A percentile compares a stretch with the other conserved stretches of the same genome.
phyloP scores from a whole-genome alignment of 23 red algal genomes.

The Chondrus crispus region DNA sequence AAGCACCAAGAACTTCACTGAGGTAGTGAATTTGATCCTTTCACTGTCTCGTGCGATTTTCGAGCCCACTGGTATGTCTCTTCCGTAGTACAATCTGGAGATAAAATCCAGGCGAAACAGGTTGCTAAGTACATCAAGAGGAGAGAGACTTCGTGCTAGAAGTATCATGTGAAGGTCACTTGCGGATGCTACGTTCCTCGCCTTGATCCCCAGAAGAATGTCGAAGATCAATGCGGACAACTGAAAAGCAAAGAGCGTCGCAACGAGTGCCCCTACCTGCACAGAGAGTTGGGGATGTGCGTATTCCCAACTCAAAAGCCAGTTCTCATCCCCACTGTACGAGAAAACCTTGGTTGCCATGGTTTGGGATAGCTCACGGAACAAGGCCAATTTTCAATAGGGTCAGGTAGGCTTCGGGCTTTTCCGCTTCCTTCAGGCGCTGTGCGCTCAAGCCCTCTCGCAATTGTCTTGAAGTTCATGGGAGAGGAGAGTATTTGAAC shows the following conservation, averaged over 20 bases:
- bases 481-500: too few relatives aligned
- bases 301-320: too few relatives aligned
- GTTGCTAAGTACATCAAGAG: background rate
- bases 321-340: too few relatives aligned
- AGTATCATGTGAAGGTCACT: background rate
- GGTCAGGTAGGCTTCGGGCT: too few relatives aligned
- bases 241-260: conserved; percentile 16
- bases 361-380: too few relatives aligned
- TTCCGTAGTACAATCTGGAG: conserved; percentile 5
- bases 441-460: too few relatives aligned
- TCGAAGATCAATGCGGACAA: conserved; percentile 1
- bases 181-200: background rate
- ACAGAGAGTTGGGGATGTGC: too few relatives aligned
- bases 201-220: background rate
- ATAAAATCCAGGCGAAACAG: conserved; percentile 2
- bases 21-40: background rate
- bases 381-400: too few relatives aligned
- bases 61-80: conserved; percentile 1
- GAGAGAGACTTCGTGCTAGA: conserved; percentile 2
- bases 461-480: too few relatives aligned
- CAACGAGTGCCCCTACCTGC: conserved; percentile 14
- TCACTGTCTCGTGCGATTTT: background rate
- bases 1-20: background rate
- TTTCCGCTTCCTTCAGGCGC: too few relatives aligned
- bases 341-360: too few relatives aligned